phyloP scores from a whole-genome alignment of 441 rosid genomes.

The Kokia cookei region DNA sequence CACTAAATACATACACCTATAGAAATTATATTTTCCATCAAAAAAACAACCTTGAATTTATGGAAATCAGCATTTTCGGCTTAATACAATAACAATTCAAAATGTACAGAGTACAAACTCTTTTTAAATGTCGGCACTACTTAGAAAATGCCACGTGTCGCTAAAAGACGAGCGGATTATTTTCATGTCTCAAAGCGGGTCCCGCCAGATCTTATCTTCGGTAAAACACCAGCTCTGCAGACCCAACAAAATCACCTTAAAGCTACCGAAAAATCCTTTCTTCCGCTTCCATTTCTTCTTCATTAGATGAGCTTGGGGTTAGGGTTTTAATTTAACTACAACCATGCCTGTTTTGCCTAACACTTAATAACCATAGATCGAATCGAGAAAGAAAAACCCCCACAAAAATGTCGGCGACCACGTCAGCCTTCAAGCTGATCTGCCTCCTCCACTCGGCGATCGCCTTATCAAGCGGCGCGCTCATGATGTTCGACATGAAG shows the following conservation, averaged over 20 bases:
- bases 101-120: neutral
- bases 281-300: neutral
- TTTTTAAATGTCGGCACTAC: slow-evolving; percentile 8
- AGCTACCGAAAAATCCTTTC: neutral
- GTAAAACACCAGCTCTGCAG: neutral
- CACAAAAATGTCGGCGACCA: slow-evolving; percentile 17
- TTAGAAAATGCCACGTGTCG: slow-evolving; percentile 6
- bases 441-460: slow-evolving; percentile 57
- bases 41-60: neutral
- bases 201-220: slow-evolving; percentile 16
- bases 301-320: slow-evolving; percentile 2
- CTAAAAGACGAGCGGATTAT: neutral
- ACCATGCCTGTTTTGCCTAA: slow-evolving; percentile 7
- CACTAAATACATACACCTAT: too few relatives aligned
- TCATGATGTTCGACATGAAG: slow-evolving; percentile 60
- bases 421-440: slow-evolving; percentile 43
- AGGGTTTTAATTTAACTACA: neutral
- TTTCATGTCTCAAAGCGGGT: neutral
- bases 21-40: too few relatives aligned
- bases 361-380: neutral
- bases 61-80: neutral
- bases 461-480: slow-evolving; percentile 46
- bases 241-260: neutral
- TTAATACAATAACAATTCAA: neutral
- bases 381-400: neutral